Percentiles rank a stretch among this genome's conserved stretches.
Conservation (phyloP, 1,139 yeast species). For the Torulaspora globosa region DNA sequence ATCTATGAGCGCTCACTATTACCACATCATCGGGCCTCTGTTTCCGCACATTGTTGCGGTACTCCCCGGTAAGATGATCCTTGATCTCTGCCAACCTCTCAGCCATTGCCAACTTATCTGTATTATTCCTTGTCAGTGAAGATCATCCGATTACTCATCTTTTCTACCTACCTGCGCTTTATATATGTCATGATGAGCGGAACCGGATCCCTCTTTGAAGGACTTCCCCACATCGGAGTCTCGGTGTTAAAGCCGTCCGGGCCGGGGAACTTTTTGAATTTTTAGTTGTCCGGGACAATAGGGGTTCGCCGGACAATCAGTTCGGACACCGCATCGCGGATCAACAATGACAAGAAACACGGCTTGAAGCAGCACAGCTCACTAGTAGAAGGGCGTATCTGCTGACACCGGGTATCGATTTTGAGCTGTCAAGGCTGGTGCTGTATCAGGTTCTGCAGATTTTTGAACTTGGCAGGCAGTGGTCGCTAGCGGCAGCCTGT, state of each 20-base stretch:
- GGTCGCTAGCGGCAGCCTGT: not conserved
- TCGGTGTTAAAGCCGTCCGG: not conserved
- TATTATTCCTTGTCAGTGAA: not conserved
- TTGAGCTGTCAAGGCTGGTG: not conserved
- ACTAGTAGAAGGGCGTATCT: not conserved
- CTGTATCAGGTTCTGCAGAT: not conserved
- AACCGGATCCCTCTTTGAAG: not conserved
- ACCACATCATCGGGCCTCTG: constrained; percentile 84
- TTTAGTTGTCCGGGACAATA: not conserved
- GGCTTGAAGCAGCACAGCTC: not conserved
- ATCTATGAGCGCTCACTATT: constrained; percentile 80
- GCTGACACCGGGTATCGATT: not conserved
- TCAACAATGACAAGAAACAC: constrained; percentile 1
- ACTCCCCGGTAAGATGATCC: constrained; percentile 48
- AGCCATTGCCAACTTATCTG: constrained; percentile 12
- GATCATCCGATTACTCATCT: not conserved
- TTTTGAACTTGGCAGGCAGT: not conserved
- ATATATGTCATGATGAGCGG: too few relatives aligned
- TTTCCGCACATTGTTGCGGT: constrained; percentile 39
- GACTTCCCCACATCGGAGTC: constrained; percentile 1
- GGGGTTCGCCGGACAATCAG: not conserved
- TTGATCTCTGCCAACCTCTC: constrained; percentile 58
- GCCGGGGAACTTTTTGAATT: not conserved
- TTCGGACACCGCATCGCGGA: not conserved
- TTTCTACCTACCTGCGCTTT: not conserved